A percentile compares a stretch with the other conserved stretches of the same genome.
Conservation (phyloP, 2,329 filamentous ascomycete genomes). For the Colletotrichum brevisporum region DNA sequence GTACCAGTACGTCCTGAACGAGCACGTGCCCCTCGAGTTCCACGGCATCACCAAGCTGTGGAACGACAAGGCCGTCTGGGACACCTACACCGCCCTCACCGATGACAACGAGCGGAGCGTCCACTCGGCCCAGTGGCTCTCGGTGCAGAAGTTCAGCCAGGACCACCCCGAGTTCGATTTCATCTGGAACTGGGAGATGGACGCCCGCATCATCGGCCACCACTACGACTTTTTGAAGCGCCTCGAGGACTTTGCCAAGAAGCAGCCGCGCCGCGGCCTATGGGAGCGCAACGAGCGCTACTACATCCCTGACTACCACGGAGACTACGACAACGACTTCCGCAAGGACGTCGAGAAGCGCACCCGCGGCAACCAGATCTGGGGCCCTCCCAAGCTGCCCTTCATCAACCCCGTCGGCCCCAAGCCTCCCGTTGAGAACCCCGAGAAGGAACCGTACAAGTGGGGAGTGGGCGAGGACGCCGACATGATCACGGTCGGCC, state of each 20-base stretch:
- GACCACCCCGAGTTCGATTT: slow-evolving; percentile 85
- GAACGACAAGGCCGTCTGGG: slow-evolving; percentile 80
- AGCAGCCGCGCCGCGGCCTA: slow-evolving; percentile 78
- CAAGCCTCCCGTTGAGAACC: slow-evolving; percentile 70
- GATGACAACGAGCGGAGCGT: slow-evolving; percentile 69
- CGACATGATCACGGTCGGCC: slow-evolving; percentile 80
- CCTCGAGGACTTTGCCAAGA: slow-evolving; percentile 72
- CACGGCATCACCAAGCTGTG: slow-evolving; percentile 79
- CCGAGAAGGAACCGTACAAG: slow-evolving; percentile 76
- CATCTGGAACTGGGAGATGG: slow-evolving; percentile 91
- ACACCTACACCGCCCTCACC: slow-evolving; percentile 83
- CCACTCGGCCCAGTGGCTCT: slow-evolving; percentile 77
- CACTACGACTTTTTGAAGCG: slow-evolving; percentile 84
- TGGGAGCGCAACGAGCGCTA: slow-evolving; percentile 83
- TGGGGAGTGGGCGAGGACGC: slow-evolving; percentile 85
- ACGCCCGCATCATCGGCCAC: slow-evolving; percentile 83
- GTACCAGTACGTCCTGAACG: slow-evolving; percentile 72
- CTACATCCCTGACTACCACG: slow-evolving; percentile 79
- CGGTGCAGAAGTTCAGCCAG: slow-evolving; percentile 81
- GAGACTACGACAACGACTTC: slow-evolving; percentile 77
- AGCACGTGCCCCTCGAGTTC: slow-evolving; percentile 78
- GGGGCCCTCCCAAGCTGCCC: slow-evolving; percentile 75
- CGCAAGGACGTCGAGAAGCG: slow-evolving; percentile 72
- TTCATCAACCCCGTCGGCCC: slow-evolving; percentile 74
- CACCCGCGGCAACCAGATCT: slow-evolving; percentile 70